Percentiles rank a stretch among this genome's conserved stretches.
Evolutionary conservation across 306 rosid species (phyloP).

Genomic region (Elaeagnus macrophylla): DNA sequence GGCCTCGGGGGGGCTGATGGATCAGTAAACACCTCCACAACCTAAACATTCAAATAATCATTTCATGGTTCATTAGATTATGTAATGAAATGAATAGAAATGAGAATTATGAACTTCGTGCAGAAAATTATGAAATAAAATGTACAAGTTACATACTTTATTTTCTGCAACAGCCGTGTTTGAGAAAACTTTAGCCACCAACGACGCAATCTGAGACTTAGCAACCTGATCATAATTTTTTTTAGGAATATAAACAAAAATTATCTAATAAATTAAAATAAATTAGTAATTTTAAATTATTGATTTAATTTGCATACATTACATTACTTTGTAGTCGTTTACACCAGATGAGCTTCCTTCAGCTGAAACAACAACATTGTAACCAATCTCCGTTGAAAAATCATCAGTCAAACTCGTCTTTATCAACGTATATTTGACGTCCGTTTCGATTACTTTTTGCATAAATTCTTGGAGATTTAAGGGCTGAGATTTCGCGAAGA

Average conservation of each 20-base stretch:
- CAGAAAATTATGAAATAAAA: neutral
- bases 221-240: constrained; percentile 41
- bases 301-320: constrained; percentile 57
- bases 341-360: constrained; percentile 47
- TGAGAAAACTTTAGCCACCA: constrained; percentile 82
- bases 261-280: neutral
- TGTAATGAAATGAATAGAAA: neutral
- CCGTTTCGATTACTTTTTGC: constrained; percentile 66
- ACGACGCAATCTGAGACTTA: constrained; percentile 64
- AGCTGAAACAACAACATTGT: constrained; percentile 65
- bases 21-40: constrained; percentile 60
- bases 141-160: constrained; percentile 41
- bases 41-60: constrained; percentile 22
- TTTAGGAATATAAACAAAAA: neutral
- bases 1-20: constrained; percentile 67
- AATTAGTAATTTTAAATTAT: constrained; percentile 15
- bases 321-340: constrained; percentile 99
- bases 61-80: neutral
- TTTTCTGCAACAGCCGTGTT: constrained; percentile 89
- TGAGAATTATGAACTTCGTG: neutral
- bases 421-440: constrained; percentile 67
- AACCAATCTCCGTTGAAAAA: constrained; percentile 59
- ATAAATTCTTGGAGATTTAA: constrained; percentile 51
- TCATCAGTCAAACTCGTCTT: constrained; percentile 75
- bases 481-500: constrained; percentile 57